Conservation (phyloP, 345 rosid species). For the Barbarea vulgaris region DNA sequence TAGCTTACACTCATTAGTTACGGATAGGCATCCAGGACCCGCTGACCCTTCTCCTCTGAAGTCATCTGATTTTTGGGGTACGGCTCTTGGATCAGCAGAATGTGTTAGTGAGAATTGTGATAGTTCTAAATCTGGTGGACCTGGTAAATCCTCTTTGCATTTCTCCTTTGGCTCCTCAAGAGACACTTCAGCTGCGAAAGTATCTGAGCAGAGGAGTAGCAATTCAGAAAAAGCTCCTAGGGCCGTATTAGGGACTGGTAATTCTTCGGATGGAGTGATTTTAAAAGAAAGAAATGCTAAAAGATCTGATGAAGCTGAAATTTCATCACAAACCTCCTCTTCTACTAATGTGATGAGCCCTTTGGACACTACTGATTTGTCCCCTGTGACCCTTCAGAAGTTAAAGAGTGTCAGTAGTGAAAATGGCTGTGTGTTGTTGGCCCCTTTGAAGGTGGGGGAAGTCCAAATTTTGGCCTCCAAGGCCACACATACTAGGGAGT, state of each 20-base stretch:
- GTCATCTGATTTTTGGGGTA: slow-evolving; percentile 66
- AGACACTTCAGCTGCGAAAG: slow-evolving; percentile 26
- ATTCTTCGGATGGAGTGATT: slow-evolving; percentile 32
- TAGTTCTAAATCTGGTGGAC: slow-evolving; percentile 39
- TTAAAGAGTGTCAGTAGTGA: slow-evolving; percentile 40
- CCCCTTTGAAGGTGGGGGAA: slow-evolving; percentile 44
- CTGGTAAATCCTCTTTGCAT: slow-evolving; percentile 42
- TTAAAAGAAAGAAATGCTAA: slow-evolving; percentile 36
- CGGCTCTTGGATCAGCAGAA: slow-evolving; percentile 46
- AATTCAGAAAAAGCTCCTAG: slow-evolving; percentile 42
- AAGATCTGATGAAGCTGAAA: slow-evolving; percentile 35
- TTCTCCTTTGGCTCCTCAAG: slow-evolving; percentile 50
- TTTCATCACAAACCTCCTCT: slow-evolving; percentile 35
- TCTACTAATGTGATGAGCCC: slow-evolving; percentile 25
- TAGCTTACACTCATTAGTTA: slow-evolving; percentile 35
- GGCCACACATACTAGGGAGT: slow-evolving; percentile 39
- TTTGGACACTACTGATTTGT: slow-evolving; percentile 22
- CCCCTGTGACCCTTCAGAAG: slow-evolving; percentile 38
- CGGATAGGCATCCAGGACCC: slow-evolving; percentile 33
- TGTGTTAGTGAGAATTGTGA: slow-evolving; percentile 30
- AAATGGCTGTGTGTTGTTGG: slow-evolving; percentile 36
- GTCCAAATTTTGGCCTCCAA: slow-evolving; percentile 34
- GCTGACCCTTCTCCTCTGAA: slow-evolving; percentile 35
- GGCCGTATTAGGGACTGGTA: slow-evolving; percentile 24
- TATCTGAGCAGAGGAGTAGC: slow-evolving; percentile 33